phyloP scores from a whole-genome alignment of 768 basidiomycete genomes.

The Lyophyllum atratum region DNA sequence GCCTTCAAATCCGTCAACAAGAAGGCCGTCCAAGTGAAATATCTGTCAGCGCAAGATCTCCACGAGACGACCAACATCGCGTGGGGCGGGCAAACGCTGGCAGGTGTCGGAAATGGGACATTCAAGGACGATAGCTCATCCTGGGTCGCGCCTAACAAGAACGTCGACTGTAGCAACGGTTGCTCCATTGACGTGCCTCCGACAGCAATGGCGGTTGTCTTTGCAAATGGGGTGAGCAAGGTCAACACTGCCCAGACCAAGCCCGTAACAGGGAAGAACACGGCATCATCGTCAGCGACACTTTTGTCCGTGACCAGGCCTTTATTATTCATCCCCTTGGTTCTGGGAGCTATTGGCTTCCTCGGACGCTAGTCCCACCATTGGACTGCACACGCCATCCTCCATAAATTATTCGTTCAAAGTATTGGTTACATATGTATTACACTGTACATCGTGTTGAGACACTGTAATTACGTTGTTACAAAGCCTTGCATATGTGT shows the following conservation, averaged over 20 bases:
- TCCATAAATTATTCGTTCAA: neutral
- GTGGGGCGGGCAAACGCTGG: slow-evolving; percentile 60
- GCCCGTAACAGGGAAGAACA: neutral
- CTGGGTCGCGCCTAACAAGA: slow-evolving; percentile 38
- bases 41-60: slow-evolving; percentile 46
- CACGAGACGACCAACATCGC: slow-evolving; percentile 55
- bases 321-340: neutral
- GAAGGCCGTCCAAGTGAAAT: slow-evolving; percentile 43
- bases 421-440: neutral
- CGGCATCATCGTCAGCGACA: neutral
- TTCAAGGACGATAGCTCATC: slow-evolving; percentile 28
- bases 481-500: neutral
- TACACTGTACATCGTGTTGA: neutral
- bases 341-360: neutral
- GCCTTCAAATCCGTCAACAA: slow-evolving; percentile 22
- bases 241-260: neutral
- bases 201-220: slow-evolving; percentile 51
- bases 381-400: neutral
- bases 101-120: slow-evolving; percentile 41
- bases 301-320: neutral
- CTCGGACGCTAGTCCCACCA: neutral
- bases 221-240: slow-evolving; percentile 23
- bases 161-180: slow-evolving; percentile 42
- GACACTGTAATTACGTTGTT: too few relatives aligned
- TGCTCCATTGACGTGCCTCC: slow-evolving; percentile 50